Evolutionary conservation across 768 basidiomycete species (phyloP), one percentile per base, ranked within the genome.

Genomic region (Krasilnikovozyma curviuscula): DNA sequence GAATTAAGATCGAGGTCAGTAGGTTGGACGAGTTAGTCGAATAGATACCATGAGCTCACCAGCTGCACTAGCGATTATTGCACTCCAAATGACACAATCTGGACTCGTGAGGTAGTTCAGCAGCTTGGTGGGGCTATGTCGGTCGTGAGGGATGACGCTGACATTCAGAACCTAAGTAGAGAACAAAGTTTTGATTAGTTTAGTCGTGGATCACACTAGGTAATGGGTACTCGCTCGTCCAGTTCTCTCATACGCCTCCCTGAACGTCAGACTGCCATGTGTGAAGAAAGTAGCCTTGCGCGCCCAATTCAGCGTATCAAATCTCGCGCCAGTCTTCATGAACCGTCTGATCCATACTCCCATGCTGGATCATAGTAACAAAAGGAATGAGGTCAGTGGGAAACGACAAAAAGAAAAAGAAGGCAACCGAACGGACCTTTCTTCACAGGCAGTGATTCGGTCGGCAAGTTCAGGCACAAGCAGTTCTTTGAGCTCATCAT

Each of bases 141-240:
- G 73, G 62, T 86, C 83, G 30, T 80, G 81, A 5, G 85, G 86
- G 31, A 89, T 79, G 38, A 93, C 85, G 13, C 84, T 88, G 25
- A 97, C 78, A 60, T 95, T 97, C 28, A 98, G 69, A 24, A 91
- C n/a, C n/a, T n/a, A n/a, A n/a, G n/a, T n/a, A n/a, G n/a, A n/a
- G n/a, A n/a, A n/a, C n/a, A n/a, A n/a, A n/a, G n/a, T n/a, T n/a
- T n/a, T n/a, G n/a, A n/a, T n/a, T n/a, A n/a, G n/a, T n/a, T n/a
- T n/a, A n/a, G n/a, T n/a, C n/a, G n/a, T n/a, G n/a, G n/a, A n/a
- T n/a, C n/a, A n/a, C n/a, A n/a, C n/a, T n/a, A n/a, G n/a, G n/a
- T n/a, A n/a, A n/a, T n/a, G n/a, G n/a, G n/a, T n/a, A n/a, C n/a
- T n/a, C n/a, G n/a, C 81, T 32, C 91, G 74, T 23, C 91, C 91